A percentile compares a stretch with the other conserved stretches of the same genome.
Evolutionary conservation across 2,329 filamentous ascomycete species (phyloP).

Genomic region (Nemania abortiva): DNA sequence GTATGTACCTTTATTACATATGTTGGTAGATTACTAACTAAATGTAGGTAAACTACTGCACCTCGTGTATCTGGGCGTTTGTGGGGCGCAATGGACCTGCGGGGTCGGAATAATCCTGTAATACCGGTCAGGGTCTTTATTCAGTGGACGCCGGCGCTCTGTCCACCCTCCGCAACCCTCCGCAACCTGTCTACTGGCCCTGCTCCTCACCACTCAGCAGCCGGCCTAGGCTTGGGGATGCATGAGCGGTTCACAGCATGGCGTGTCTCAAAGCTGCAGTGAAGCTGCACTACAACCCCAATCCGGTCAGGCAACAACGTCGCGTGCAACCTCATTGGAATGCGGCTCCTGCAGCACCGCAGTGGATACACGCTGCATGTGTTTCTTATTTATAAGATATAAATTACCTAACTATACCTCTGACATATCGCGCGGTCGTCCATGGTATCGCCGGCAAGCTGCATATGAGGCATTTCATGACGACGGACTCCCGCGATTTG

Average conservation of each 20-base stretch:
- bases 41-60: too few relatives aligned
- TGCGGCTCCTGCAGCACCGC: constrained; percentile 34
- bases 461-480: constrained; percentile 29
- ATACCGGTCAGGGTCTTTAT: constrained; percentile 7
- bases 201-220: neutral
- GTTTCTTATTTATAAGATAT: constrained; percentile 20
- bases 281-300: constrained; percentile 24
- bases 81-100: constrained; percentile 23
- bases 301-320: constrained; percentile 10
- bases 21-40: too few relatives aligned
- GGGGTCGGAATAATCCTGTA: constrained; percentile 22
- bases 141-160: neutral
- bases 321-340: constrained; percentile 27
- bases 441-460: constrained; percentile 12
- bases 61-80: neutral
- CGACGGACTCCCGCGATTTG: neutral
- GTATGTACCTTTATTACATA: too few relatives aligned
- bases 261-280: constrained; percentile 15
- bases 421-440: neutral
- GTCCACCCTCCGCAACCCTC: neutral
- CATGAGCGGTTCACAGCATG: constrained; percentile 15
- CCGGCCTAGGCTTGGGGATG: neutral
- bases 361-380: constrained; percentile 22
- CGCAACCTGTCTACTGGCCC: neutral
- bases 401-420: constrained; percentile 10